Conservation (phyloP, 208 protist genomes). For the Crithidia bombi region DNA sequence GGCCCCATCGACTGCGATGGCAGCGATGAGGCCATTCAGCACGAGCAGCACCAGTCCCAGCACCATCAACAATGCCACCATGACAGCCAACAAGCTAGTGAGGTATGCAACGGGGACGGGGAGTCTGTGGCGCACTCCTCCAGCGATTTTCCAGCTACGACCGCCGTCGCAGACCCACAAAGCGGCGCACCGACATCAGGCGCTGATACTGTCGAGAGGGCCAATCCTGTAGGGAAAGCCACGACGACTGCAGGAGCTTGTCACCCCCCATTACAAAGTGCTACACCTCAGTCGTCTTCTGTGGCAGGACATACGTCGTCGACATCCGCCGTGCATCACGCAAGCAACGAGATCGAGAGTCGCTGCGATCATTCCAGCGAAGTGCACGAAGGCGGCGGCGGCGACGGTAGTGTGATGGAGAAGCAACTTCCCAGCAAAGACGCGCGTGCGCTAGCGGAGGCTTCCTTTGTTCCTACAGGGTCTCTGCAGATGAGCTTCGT, state of each 20-base stretch:
- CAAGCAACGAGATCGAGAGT: no score
- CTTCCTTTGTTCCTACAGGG: slow-evolving; percentile 1
- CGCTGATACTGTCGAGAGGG: no score
- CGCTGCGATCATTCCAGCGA: no score
- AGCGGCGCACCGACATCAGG: no score
- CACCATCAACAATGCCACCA: not conserved
- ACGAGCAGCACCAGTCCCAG: slow-evolving; percentile 13
- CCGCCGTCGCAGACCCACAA: not conserved
- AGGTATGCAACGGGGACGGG: not conserved
- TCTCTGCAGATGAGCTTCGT: slow-evolving; percentile 15
- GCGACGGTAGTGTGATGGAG: not conserved
- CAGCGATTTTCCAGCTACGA: not conserved
- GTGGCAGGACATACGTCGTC: no score
- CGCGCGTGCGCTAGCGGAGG: not conserved
- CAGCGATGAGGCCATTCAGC: slow-evolving; percentile 21
- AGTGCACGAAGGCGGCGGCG: not conserved
- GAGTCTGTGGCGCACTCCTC: not conserved
- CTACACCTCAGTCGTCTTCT: no score
- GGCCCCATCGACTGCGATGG: slow-evolving; percentile 18
- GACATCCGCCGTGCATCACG: no score
- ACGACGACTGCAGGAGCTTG: not conserved
- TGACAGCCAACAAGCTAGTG: slow-evolving; percentile 1
- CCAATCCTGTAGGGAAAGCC: no score
- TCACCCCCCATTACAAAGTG: no score
- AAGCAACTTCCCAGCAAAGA: not conserved